These are phyloP conservation scores for Kwoniella bestiolae DNA, from an alignment of 768 basidiomycete species.

Conservation along the genomic window DNA sequence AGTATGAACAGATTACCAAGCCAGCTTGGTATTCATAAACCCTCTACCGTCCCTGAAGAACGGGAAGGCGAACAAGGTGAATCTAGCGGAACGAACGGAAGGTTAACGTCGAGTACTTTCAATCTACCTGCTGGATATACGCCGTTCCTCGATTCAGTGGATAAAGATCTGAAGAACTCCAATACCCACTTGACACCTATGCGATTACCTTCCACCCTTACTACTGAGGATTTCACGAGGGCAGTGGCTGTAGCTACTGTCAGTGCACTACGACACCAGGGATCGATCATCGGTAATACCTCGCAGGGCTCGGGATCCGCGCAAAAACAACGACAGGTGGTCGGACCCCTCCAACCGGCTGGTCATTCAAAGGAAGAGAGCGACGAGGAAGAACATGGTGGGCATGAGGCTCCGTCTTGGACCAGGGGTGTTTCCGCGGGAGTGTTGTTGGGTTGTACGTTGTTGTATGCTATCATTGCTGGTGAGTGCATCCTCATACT, in stretches of 20 bases:
- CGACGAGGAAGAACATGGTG: constrained; percentile 67
- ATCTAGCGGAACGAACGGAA: constrained; percentile 58
- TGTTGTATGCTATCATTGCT: constrained; percentile 91
- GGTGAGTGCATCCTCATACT: constrained; percentile 63
- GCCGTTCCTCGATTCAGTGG: constrained; percentile 50
- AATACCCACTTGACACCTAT: constrained; percentile 46
- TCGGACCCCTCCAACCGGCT: neutral
- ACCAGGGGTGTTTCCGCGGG: constrained; percentile 86
- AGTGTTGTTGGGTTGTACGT: constrained; percentile 85
- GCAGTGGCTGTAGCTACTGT: constrained; percentile 95
- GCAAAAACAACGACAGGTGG: constrained; percentile 19
- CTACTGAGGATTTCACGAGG: constrained; percentile 85
- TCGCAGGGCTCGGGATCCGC: constrained; percentile 46
- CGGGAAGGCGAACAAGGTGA: neutral
- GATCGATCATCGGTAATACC: constrained; percentile 62
- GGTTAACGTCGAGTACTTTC: constrained; percentile 10
- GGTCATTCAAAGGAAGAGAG: constrained; percentile 58
- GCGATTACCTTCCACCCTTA: constrained; percentile 68
- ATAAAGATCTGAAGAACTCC: constrained; percentile 33
- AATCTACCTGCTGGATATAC: constrained; percentile 59
- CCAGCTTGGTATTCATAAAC: neutral
- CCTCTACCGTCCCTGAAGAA: constrained; percentile 2
- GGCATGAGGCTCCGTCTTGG: constrained; percentile 97
- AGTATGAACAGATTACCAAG: constrained; percentile 2
- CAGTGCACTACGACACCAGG: constrained; percentile 74